Evolutionary conservation across 148 eudicot genomes (phyloP).

Genomic region (Rhododendron kiyosumense): DNA sequence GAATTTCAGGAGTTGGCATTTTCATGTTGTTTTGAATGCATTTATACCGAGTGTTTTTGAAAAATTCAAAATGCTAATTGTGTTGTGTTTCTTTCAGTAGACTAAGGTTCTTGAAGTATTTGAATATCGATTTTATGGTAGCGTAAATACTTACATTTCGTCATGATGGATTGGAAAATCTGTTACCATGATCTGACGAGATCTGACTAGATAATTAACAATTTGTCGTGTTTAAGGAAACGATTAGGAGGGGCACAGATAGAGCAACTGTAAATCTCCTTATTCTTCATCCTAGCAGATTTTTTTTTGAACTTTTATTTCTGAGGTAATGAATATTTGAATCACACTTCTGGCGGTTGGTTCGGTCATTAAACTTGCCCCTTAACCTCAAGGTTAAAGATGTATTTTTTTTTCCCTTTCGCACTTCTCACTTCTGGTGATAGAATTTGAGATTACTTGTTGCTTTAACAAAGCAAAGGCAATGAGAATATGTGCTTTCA

Average conservation of each 20-base stretch:
- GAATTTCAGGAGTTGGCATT: background rate
- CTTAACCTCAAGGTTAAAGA: background rate
- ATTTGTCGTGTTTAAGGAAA: background rate
- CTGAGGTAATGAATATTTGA: background rate
- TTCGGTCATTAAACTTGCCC: background rate
- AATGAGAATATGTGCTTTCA: background rate
- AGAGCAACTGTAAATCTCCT: background rate
- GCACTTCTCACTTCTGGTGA: background rate
- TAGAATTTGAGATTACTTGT: background rate
- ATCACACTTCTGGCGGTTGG: background rate
- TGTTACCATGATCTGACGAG: background rate
- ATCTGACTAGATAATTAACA: background rate
- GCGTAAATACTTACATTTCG: background rate
- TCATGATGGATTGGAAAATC: background rate
- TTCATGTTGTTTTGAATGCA: background rate
- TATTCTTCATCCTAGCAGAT: background rate
- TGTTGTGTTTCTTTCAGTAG: background rate
- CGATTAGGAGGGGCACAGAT: background rate
- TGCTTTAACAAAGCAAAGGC: background rate
- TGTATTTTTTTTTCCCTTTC: too few species aligned
- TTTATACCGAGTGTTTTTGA: background rate
- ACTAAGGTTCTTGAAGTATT: background rate
- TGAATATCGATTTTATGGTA: background rate
- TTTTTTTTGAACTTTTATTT: background rate
- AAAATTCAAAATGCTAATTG: background rate